A percentile compares a stretch with the other conserved stretches of the same genome.
These are phyloP conservation scores for Amanita fuliginea DNA, from an alignment of 768 basidiomycete genomes.

Conservation along the genomic window DNA sequence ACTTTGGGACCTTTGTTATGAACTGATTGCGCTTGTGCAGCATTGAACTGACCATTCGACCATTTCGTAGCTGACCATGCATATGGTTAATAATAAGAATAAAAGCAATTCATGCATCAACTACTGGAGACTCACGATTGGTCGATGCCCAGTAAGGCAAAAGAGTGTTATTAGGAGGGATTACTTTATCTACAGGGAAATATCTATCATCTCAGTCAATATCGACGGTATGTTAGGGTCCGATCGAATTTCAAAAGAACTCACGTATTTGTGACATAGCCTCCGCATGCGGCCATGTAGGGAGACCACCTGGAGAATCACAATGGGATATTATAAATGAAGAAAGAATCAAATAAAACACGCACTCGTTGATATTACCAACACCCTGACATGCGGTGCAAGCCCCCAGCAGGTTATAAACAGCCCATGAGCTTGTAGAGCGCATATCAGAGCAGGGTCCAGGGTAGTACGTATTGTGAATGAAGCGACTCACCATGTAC, in stretches of 20 bases:
- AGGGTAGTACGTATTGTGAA: background rate
- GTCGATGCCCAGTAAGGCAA: slow-evolving; percentile 2
- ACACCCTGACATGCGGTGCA: slow-evolving; percentile 3
- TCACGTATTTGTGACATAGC: background rate
- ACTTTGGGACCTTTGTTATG: background rate
- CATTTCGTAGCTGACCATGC: slow-evolving; percentile 1
- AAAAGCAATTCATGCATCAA: background rate
- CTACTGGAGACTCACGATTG: slow-evolving; percentile 1
- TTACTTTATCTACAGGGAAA: background rate
- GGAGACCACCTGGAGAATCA: background rate
- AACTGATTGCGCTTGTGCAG: background rate
- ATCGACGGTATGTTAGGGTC: background rate
- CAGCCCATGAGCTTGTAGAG: slow-evolving; percentile 2
- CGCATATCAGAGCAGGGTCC: background rate
- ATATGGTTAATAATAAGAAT: too few species aligned
- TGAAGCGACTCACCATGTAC: background rate
- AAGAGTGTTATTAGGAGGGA: background rate
- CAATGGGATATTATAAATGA: background rate
- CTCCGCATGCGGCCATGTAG: background rate
- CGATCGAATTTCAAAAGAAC: background rate
- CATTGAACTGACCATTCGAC: background rate
- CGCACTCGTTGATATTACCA: background rate
- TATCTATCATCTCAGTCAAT: background rate
- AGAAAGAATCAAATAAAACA: background rate
- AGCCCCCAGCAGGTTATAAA: slow-evolving; percentile 3